phyloP scores from a whole-genome alignment of 768 basidiomycete genomes.

The Boletus patriciae region DNA sequence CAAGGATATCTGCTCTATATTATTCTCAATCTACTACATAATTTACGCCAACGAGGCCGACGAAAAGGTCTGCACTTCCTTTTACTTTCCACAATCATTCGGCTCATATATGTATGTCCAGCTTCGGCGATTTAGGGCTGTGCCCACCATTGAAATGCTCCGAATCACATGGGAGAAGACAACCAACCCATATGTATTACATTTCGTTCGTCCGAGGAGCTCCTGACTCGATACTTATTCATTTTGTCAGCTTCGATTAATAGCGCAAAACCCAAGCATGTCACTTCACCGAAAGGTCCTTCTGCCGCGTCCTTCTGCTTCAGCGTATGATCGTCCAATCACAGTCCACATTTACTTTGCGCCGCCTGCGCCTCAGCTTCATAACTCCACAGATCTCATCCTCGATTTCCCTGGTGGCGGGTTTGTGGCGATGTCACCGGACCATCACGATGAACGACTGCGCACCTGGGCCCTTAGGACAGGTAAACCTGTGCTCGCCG shows the following conservation, averaged over 20 bases:
- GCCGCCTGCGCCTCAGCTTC: conserved; percentile 61
- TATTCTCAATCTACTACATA: conserved; percentile 91
- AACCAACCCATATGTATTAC: conserved; percentile 78
- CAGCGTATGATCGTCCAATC: conserved; percentile 78
- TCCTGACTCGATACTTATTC: conserved; percentile 5
- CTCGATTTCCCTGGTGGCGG: conserved; percentile 96
- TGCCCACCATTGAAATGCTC: conserved; percentile 95
- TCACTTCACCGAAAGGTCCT: conserved; percentile 70
- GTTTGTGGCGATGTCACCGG: conserved; percentile 93
- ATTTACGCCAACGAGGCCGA: conserved; percentile 88
- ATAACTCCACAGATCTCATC: conserved; percentile 73
- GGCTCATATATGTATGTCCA: conserved; percentile 31
- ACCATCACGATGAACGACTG: conserved; percentile 94
- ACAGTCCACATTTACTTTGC: conserved; percentile 82
- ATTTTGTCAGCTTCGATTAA: conserved; percentile 53
- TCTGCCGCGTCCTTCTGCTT: conserved; percentile 78
- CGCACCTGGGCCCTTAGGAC: conserved; percentile 82
- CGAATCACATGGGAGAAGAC: conserved; percentile 98
- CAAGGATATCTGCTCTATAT: conserved; percentile 78
- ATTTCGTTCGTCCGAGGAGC: conserved; percentile 25
- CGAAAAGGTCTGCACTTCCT: conserved; percentile 71
- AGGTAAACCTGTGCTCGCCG: conserved; percentile 73
- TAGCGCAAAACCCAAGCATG: conserved; percentile 55
- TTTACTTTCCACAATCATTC: background rate
- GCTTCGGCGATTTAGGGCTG: conserved; percentile 89